phyloP scores from a whole-genome alignment of 495 filamentous ascomycete genomes.

The Annulohypoxylon nitens region DNA sequence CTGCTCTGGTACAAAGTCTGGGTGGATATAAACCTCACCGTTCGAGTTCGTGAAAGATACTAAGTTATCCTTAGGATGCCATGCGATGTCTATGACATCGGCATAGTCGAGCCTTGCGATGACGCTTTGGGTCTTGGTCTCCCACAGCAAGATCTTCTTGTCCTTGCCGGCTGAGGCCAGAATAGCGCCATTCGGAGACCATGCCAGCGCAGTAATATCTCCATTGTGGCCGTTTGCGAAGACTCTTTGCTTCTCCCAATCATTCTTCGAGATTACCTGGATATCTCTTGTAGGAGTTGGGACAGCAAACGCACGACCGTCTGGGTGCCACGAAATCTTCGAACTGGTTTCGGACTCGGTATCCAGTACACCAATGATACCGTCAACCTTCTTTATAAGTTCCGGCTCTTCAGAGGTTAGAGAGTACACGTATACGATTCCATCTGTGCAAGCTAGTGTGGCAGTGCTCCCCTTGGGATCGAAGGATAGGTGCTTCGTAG shows the following conservation, averaged over 20 bases:
- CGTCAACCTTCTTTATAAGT: slow-evolving; percentile 85
- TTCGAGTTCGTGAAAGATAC: slow-evolving; percentile 91
- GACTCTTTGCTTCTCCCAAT: slow-evolving; percentile 84
- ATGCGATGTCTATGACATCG: slow-evolving; percentile 85
- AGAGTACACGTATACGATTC: slow-evolving; percentile 89
- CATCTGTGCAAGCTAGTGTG: slow-evolving; percentile 88
- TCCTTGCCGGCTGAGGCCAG: slow-evolving; percentile 86
- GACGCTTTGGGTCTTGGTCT: slow-evolving; percentile 85
- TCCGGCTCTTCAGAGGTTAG: slow-evolving; percentile 82
- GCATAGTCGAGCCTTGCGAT: slow-evolving; percentile 78
- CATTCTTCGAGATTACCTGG: slow-evolving; percentile 83
- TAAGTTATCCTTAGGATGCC: slow-evolving; percentile 91
- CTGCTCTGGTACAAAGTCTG: slow-evolving; percentile 79
- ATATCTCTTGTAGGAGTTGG: slow-evolving; percentile 88
- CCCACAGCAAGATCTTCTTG: slow-evolving; percentile 87
- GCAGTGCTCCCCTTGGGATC: slow-evolving; percentile 83
- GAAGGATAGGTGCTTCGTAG: slow-evolving; percentile 91
- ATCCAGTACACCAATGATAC: slow-evolving; percentile 82
- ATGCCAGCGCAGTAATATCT: slow-evolving; percentile 87
- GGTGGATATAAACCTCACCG: slow-evolving; percentile 90
- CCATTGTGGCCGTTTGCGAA: slow-evolving; percentile 85
- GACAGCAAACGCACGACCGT: slow-evolving; percentile 89
- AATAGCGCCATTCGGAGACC: slow-evolving; percentile 94
- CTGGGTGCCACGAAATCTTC: slow-evolving; percentile 89
- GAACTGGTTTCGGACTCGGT: slow-evolving; percentile 82